A percentile compares a stretch with the other conserved stretches of the same genome.
These are phyloP conservation scores for Gynostemma pentaphyllum DNA, from an alignment of 306 rosid genomes.

Conservation along the genomic window DNA sequence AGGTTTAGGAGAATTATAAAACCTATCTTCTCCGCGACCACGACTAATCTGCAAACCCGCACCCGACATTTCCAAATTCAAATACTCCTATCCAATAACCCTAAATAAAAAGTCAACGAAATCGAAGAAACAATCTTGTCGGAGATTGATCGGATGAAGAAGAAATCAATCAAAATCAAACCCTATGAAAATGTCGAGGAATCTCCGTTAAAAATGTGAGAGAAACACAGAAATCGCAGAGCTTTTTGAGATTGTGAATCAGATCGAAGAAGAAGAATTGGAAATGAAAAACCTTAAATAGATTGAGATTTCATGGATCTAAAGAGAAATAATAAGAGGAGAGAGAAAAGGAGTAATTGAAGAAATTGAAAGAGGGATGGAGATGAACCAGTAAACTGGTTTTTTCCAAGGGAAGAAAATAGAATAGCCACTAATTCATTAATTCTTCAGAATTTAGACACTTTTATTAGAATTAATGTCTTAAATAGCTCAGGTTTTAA, in stretches of 20 bases:
- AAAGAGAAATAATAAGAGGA: neutral
- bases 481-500: too few species aligned
- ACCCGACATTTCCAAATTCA: slow-evolving; percentile 37
- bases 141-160: neutral
- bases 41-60: slow-evolving; percentile 47
- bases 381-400: neutral
- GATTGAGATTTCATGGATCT: slow-evolving; percentile 2
- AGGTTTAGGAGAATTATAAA: slow-evolving; percentile 38
- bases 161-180: too few species aligned
- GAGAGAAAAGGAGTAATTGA: neutral
- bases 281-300: neutral
- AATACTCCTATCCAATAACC: slow-evolving; percentile 5
- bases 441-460: too few species aligned
- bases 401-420: slow-evolving; percentile 19
- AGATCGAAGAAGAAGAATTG: neutral
- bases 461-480: too few species aligned
- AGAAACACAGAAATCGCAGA: neutral
- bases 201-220: neutral
- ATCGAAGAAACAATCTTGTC: neutral
- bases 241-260: neutral
- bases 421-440: slow-evolving; percentile 7
- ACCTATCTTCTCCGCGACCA: slow-evolving; percentile 65
- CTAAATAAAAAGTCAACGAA: slow-evolving; percentile 13
- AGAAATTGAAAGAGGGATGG: neutral
- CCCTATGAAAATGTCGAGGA: too few species aligned